These are phyloP conservation scores for Tetrapisispora pingtungensis DNA, from an alignment of 805 yeast species.

Conservation along the genomic window DNA sequence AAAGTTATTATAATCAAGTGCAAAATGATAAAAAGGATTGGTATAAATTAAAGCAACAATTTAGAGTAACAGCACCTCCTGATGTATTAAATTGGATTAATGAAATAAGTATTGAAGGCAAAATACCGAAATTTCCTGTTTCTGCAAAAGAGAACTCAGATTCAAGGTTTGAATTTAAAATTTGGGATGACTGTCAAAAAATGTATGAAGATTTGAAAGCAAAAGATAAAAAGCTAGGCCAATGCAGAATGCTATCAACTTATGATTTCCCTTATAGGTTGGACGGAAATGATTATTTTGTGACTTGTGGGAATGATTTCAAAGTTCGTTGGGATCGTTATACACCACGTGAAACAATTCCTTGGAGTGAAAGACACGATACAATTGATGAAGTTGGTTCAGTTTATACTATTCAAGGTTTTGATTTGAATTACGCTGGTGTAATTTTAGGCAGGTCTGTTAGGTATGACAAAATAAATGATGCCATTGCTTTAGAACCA, in stretches of 20 bases:
- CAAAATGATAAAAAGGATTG: conserved; percentile 16
- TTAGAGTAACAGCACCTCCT: conserved; percentile 33
- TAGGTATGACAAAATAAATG: conserved; percentile 31
- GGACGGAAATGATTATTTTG: conserved; percentile 38
- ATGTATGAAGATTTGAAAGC: conserved; percentile 32
- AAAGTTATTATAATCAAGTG: conserved; percentile 13
- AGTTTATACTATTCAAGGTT: conserved; percentile 40
- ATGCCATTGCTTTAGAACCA: conserved; percentile 28
- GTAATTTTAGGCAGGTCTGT: conserved; percentile 37
- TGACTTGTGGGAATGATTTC: conserved; percentile 35
- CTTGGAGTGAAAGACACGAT: conserved; percentile 39
- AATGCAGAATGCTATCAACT: conserved; percentile 35
- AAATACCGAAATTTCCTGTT: conserved; percentile 29
- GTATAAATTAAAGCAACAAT: conserved; percentile 32
- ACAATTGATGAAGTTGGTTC: conserved; percentile 41
- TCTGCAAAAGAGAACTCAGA: conserved; percentile 8
- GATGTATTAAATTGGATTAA: conserved; percentile 36
- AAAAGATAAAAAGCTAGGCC: conserved; percentile 30
- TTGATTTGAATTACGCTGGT: conserved; percentile 39
- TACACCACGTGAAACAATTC: conserved; percentile 31
- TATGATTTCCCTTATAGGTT: conserved; percentile 39
- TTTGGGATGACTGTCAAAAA: conserved; percentile 35
- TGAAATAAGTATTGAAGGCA: conserved; percentile 27
- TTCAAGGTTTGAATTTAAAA: conserved; percentile 25
- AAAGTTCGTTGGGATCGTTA: conserved; percentile 40